Percentiles rank a stretch among this genome's conserved stretches.
These are phyloP conservation scores for Verticillium isaacii DNA, from an alignment of 2,329 filamentous ascomycete genomes.

Conservation along the genomic window DNA sequence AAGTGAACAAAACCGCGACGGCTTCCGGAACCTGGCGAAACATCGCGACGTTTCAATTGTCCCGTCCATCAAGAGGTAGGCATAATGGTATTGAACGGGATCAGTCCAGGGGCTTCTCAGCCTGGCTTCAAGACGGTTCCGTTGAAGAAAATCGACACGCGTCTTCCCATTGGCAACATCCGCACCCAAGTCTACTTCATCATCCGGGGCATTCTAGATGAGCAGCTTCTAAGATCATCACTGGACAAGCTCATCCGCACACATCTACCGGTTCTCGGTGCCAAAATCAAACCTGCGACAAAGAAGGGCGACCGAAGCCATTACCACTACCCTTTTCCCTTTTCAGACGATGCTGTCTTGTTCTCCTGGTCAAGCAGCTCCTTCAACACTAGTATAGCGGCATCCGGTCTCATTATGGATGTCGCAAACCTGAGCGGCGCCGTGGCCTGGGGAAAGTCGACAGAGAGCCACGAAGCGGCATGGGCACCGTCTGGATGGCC, in stretches of 20 bases:
- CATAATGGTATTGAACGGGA: background rate
- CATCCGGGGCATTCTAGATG: constrained; percentile 7
- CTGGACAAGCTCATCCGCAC: constrained; percentile 12
- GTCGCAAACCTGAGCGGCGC: background rate
- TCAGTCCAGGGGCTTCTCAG: background rate
- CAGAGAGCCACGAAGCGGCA: background rate
- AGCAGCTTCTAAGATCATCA: constrained; percentile 3
- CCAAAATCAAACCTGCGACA: constrained; percentile 5
- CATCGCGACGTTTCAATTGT: too few relatives aligned
- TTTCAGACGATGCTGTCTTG: too few relatives aligned
- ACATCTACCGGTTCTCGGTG: constrained; percentile 13
- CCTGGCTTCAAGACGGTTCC: background rate
- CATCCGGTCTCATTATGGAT: too few relatives aligned
- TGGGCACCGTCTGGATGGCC: constrained; percentile 13
- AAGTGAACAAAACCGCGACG: background rate
- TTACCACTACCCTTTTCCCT: too few relatives aligned
- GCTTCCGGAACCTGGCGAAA: too few relatives aligned
- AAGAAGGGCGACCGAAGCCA: constrained; percentile 8
- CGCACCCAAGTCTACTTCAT: constrained; percentile 13
- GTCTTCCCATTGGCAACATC: constrained; percentile 2
- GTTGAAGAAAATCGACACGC: constrained; percentile 5
- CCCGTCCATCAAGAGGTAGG: background rate
- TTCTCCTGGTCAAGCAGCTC: too few relatives aligned
- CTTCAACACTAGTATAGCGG: too few relatives aligned
- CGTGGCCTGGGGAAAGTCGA: background rate